Conservation (phyloP, 148 eudicot genomes). For the Amaranthus cruentus region DNA sequence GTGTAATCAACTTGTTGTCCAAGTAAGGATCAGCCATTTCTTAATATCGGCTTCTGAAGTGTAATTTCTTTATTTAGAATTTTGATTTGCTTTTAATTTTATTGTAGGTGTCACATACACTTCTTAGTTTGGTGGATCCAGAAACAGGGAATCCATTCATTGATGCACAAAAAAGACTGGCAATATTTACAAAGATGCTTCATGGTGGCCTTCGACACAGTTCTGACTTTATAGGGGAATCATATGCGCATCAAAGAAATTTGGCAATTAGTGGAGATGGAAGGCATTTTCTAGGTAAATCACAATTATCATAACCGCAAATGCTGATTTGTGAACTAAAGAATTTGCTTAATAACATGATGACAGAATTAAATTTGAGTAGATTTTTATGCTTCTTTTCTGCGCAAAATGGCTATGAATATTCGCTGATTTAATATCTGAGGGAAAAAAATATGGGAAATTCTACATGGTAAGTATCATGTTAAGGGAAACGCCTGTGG, state of each 20-base stretch:
- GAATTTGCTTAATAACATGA: background rate
- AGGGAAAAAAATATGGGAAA: no score
- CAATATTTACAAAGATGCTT: slow-evolving; percentile 76
- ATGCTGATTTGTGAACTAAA: background rate
- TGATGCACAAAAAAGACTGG: slow-evolving; percentile 61
- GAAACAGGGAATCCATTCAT: slow-evolving; percentile 57
- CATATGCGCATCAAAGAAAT: slow-evolving; percentile 30
- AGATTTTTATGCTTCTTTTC: background rate
- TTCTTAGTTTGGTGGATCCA: slow-evolving; percentile 76
- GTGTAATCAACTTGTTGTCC: slow-evolving; percentile 93
- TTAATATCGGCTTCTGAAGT: slow-evolving; percentile 2
- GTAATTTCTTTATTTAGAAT: slow-evolving; percentile 1
- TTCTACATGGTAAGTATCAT: no score
- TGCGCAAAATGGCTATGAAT: background rate
- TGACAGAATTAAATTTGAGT: background rate
- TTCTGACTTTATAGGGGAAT: slow-evolving; percentile 42
- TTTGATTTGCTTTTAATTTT: slow-evolving; percentile 22
- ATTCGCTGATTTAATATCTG: background rate
- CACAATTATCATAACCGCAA: slow-evolving; percentile 10
- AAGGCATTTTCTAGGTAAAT: slow-evolving; percentile 44
- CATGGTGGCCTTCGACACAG: slow-evolving; percentile 69
- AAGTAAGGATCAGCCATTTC: slow-evolving; percentile 43
- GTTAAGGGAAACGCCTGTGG: no score
- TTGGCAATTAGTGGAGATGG: slow-evolving; percentile 30
- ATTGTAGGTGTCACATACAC: slow-evolving; percentile 83